Evolutionary conservation across 2,329 filamentous ascomycete species (phyloP).

Genomic region (Colletotrichum abscissum): DNA sequence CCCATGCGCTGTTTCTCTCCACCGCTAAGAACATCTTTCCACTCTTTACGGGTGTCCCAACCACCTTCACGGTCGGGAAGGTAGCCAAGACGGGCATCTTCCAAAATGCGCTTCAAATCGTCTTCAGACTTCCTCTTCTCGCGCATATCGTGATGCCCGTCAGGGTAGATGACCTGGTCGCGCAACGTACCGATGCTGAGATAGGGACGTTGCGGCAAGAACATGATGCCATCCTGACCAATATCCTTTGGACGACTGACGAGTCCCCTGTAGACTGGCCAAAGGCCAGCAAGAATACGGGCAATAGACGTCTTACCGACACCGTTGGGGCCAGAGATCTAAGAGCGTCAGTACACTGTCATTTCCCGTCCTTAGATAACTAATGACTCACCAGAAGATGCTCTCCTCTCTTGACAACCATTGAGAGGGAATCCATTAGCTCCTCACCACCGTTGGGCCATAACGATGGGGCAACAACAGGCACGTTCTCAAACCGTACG

Average conservation of each 20-base stretch:
- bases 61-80: constrained; percentile 92
- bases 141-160: constrained; percentile 94
- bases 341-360: constrained; percentile 19
- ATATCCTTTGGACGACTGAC: constrained; percentile 85
- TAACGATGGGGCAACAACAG: constrained; percentile 87
- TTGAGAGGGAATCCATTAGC: constrained; percentile 86
- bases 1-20: constrained; percentile 97
- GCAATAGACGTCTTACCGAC: constrained; percentile 92
- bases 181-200: constrained; percentile 91
- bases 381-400: constrained; percentile 75
- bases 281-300: constrained; percentile 89
- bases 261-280: constrained; percentile 95
- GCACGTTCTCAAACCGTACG: constrained; percentile 91
- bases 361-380: neutral
- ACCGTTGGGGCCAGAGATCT: constrained; percentile 93
- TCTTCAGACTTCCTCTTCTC: constrained; percentile 81
- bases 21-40: constrained; percentile 97
- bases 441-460: constrained; percentile 94
- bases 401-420: constrained; percentile 90
- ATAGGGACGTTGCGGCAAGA: constrained; percentile 93
- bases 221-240: constrained; percentile 96
- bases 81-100: constrained; percentile 88
- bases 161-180: constrained; percentile 98
- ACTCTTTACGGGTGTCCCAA: constrained; percentile 96
- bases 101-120: constrained; percentile 81